A percentile compares a stretch with the other conserved stretches of the same genome.
Evolutionary conservation across 2,329 filamentous ascomycete species (phyloP).

Genomic region (Apiospora arundinis): DNA sequence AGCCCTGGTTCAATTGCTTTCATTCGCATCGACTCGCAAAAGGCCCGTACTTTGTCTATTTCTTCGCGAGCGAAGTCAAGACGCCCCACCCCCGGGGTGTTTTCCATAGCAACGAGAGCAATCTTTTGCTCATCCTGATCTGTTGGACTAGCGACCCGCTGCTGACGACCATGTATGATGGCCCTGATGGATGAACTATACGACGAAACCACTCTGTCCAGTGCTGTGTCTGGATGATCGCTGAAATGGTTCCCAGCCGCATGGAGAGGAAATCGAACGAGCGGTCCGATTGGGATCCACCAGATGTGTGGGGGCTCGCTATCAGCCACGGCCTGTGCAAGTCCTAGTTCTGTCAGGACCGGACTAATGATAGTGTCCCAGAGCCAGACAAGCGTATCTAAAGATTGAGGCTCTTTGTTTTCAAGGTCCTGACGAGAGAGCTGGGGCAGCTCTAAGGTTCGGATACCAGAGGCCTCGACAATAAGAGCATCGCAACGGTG

Average conservation of each 20-base stretch:
- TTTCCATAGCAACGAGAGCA: not conserved
- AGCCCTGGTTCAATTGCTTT: constrained; percentile 3
- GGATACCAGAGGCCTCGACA: constrained; percentile 28
- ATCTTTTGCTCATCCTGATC: not conserved
- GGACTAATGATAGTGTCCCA: constrained; percentile 38
- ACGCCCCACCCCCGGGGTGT: not conserved
- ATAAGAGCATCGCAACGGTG: too few relatives aligned
- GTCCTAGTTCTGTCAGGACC: constrained; percentile 37
- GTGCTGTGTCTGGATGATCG: constrained; percentile 30
- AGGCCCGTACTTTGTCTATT: constrained; percentile 24
- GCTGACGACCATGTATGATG: constrained; percentile 36
- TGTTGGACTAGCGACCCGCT: not conserved
- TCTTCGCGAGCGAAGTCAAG: constrained; percentile 27
- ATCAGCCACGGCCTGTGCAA: constrained; percentile 25
- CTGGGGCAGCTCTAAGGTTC: constrained; percentile 29
- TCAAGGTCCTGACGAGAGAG: constrained; percentile 24
- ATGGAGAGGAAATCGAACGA: constrained; percentile 41
- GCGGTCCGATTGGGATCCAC: constrained; percentile 42
- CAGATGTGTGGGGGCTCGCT: constrained; percentile 38
- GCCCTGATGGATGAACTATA: constrained; percentile 43
- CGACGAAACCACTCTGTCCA: constrained; percentile 46
- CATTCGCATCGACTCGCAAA: constrained; percentile 24
- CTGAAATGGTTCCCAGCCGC: constrained; percentile 40
- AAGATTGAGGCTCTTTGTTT: not conserved
- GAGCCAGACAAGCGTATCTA: constrained; percentile 38